Evolutionary conservation across 208 protist species (phyloP).

Genomic region (Leishmania guyanensis): DNA sequence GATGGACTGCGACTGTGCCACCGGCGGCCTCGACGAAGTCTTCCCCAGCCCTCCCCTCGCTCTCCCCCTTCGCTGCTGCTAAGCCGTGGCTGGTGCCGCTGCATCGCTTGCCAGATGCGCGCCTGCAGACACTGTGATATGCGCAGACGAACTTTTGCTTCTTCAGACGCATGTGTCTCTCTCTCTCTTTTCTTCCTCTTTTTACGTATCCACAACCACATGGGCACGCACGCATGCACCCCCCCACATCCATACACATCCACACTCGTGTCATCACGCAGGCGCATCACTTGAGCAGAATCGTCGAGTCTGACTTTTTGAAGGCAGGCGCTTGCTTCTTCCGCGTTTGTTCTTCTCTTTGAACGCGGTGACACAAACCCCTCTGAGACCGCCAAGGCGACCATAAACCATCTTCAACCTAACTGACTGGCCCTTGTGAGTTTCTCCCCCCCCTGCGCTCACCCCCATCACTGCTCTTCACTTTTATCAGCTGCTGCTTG

Average conservation of each 20-base stretch:
- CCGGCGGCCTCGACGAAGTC: not conserved
- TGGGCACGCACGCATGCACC: not conserved
- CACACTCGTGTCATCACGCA: not conserved
- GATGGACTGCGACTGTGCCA: not conserved
- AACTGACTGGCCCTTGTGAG: not conserved
- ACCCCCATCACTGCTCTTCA: not conserved
- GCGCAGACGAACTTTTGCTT: not conserved
- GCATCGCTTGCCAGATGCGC: not conserved
- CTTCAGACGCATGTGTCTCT: not conserved
- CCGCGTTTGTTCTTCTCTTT: conserved; percentile 7
- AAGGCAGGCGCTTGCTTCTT: not conserved
- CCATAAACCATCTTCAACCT: not conserved
- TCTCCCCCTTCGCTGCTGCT: not conserved
- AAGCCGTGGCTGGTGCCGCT: not conserved
- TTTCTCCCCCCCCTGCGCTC: not conserved
- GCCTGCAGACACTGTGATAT: not conserved
- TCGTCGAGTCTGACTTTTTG: not conserved
- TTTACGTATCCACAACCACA: not conserved
- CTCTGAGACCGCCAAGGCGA: not conserved
- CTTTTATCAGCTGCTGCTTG: not conserved
- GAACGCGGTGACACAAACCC: not conserved
- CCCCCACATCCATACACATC: not conserved
- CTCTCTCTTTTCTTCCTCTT: not conserved
- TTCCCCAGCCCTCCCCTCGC: not conserved
- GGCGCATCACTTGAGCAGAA: not conserved